phyloP scores from a whole-genome alignment of 371 early-diverging fungal genomes.

The Coemansia sp. region DNA sequence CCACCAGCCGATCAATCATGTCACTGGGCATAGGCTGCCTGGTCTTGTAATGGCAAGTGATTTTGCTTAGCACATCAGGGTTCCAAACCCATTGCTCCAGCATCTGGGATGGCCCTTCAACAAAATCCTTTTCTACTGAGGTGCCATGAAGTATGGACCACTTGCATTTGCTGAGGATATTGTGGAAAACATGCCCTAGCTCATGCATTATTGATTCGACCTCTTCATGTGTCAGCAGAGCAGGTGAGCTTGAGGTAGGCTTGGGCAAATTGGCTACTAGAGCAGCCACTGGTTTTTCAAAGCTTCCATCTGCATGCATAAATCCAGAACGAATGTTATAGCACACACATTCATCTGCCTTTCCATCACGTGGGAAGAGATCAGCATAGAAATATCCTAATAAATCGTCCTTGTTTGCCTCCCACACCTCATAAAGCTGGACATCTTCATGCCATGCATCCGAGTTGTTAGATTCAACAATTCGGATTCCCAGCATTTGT shows the following conservation, averaged over 20 bases:
- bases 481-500: conserved; percentile 59
- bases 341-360: conserved; percentile 67
- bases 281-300: conserved; percentile 69
- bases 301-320: conserved; percentile 16
- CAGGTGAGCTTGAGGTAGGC: conserved; percentile 67
- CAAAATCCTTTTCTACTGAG: conserved; percentile 75
- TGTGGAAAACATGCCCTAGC: conserved; percentile 78
- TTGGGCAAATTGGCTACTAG: conserved; percentile 79
- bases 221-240: conserved; percentile 77
- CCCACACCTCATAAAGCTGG: conserved; percentile 57
- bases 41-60: conserved; percentile 67
- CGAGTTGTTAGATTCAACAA: conserved; percentile 58
- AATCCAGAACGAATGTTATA: conserved; percentile 64
- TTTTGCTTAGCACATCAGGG: conserved; percentile 59
- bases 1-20: conserved; percentile 62
- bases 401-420: conserved; percentile 50
- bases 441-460: conserved; percentile 59
- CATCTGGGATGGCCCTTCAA: conserved; percentile 84
- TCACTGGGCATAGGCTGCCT: conserved; percentile 67
- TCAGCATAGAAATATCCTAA: conserved; percentile 76
- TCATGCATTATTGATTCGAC: conserved; percentile 73
- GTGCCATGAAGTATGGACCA: conserved; percentile 68
- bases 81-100: conserved; percentile 81
- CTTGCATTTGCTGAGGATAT: conserved; percentile 66
- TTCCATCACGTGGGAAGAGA: conserved; percentile 72